A percentile compares a stretch with the other conserved stretches of the same genome.
Evolutionary conservation across 2,329 filamentous ascomycete species (phyloP).

Genomic region (Cucurbitaria berberidis): DNA sequence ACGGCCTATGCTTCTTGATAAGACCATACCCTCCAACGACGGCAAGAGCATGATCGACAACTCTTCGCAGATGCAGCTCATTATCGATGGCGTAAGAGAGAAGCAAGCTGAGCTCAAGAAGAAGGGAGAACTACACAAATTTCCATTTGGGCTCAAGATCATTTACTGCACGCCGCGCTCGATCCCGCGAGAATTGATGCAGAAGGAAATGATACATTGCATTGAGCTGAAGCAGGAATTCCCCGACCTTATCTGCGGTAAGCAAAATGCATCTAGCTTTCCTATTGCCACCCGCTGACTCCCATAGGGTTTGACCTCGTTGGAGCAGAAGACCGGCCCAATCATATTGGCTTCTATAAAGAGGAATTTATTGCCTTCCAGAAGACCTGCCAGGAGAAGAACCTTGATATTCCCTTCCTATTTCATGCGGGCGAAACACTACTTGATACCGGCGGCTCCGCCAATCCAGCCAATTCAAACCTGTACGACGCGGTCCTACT

Average conservation of each 20-base stretch:
- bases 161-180: conserved; percentile 74
- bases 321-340: conserved; percentile 68
- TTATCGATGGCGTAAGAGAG: conserved; percentile 55
- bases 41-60: conserved; percentile 62
- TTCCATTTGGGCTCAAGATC: conserved; percentile 69
- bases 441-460: conserved; percentile 65
- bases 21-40: conserved; percentile 66
- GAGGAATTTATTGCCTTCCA: conserved; percentile 65
- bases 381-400: conserved; percentile 55
- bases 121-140: conserved; percentile 50
- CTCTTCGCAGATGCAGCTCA: conserved; percentile 61
- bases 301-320: conserved; percentile 71
- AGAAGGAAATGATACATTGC: conserved; percentile 65
- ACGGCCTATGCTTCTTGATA: conserved; percentile 72
- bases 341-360: conserved; percentile 64
- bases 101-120: conserved; percentile 55
- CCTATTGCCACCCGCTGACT: conserved; percentile 9
- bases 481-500: conserved; percentile 71
- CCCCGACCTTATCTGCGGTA: conserved; percentile 68
- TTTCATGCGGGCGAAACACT: conserved; percentile 80
- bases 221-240: conserved; percentile 64
- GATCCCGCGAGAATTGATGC: conserved; percentile 58
- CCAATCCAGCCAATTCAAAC: conserved; percentile 65
- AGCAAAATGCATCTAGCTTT: conserved; percentile 22
- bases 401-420: conserved; percentile 70